Percentiles rank a stretch among this genome's conserved stretches.
phyloP scores from a whole-genome alignment of 75 land plant species.

The Isoetes taiwanensis region DNA sequence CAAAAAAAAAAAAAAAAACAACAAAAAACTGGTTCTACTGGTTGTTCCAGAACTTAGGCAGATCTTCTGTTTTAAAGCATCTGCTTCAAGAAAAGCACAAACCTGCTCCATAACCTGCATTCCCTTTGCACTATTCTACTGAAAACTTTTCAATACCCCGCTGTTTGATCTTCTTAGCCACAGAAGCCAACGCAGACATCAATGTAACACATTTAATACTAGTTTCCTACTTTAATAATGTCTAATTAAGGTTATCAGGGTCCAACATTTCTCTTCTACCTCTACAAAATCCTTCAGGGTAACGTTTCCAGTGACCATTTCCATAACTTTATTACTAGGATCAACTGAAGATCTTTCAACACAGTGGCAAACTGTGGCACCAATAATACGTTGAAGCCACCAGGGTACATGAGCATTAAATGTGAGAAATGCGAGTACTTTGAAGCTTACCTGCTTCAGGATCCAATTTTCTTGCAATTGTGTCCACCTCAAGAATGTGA shows the following conservation, averaged over 20 bases:
- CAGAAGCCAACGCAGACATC: constrained; percentile 65
- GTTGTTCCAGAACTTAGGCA: too few relatives aligned
- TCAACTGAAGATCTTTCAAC: constrained; percentile 73
- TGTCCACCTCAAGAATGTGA: constrained; percentile 80
- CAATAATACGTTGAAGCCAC: constrained; percentile 59
- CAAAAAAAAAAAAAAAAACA: too few relatives aligned
- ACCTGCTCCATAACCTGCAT: constrained; percentile 84
- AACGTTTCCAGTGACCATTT: constrained; percentile 55
- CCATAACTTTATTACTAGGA: constrained; percentile 42
- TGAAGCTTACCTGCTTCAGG: constrained; percentile 35
- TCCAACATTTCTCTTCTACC: constrained; percentile 69
- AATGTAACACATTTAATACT: constrained; percentile 58
- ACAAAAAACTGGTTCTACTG: too few relatives aligned
- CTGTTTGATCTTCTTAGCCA: constrained; percentile 91
- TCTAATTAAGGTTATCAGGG: constrained; percentile 75
- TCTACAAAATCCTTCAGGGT: constrained; percentile 66
- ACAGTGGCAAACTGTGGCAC: constrained; percentile 67
- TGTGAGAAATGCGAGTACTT: constrained; percentile 57
- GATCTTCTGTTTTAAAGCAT: too few relatives aligned
- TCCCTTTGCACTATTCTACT: constrained; percentile 85
- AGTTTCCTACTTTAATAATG: constrained; percentile 61
- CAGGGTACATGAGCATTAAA: constrained; percentile 75
- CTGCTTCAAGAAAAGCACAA: constrained; percentile 70
- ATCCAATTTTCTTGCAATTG: constrained; percentile 52
- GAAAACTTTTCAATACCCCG: constrained; percentile 70